These are phyloP conservation scores for Solanum ossicruentum DNA, from an alignment of 257 asterid genomes.

Conservation along the genomic window DNA sequence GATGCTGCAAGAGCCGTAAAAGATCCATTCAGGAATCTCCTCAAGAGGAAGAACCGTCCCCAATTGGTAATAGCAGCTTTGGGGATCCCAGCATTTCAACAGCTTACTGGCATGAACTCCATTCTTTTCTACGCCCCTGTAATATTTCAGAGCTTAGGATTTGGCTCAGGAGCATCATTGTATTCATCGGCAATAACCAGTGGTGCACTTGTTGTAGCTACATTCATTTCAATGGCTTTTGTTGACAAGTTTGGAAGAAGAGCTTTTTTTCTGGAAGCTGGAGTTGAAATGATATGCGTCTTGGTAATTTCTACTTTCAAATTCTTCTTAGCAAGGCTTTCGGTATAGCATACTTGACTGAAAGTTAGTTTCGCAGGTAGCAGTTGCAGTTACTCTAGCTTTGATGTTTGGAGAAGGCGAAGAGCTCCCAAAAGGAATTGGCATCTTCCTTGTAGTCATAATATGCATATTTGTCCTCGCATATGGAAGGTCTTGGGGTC, in stretches of 20 bases:
- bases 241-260: conserved; percentile 34
- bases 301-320: conserved; percentile 14
- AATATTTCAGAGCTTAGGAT: conserved; percentile 41
- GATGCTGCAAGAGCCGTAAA: conserved; percentile 23
- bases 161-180: conserved; percentile 26
- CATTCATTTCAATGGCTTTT: conserved; percentile 25
- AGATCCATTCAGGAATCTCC: conserved; percentile 27
- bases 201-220: conserved; percentile 25
- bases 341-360: not conserved
- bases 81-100: conserved; percentile 46
- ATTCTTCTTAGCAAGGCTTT: not conserved
- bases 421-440: conserved; percentile 28
- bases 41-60: conserved; percentile 35
- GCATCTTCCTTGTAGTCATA: conserved; percentile 43
- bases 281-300: conserved; percentile 54
- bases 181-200: conserved; percentile 38
- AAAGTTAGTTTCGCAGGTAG: conserved; percentile 29
- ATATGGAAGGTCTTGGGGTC: conserved; percentile 78
- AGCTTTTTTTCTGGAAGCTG: conserved; percentile 62
- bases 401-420: conserved; percentile 56
- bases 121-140: conserved; percentile 57
- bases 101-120: conserved; percentile 56
- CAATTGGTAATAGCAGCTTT: conserved; percentile 20
- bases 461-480: conserved; percentile 59
- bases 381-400: conserved; percentile 65